phyloP scores from a whole-genome alignment of 371 early-diverging fungal species.

The Antonospora locustae region DNA sequence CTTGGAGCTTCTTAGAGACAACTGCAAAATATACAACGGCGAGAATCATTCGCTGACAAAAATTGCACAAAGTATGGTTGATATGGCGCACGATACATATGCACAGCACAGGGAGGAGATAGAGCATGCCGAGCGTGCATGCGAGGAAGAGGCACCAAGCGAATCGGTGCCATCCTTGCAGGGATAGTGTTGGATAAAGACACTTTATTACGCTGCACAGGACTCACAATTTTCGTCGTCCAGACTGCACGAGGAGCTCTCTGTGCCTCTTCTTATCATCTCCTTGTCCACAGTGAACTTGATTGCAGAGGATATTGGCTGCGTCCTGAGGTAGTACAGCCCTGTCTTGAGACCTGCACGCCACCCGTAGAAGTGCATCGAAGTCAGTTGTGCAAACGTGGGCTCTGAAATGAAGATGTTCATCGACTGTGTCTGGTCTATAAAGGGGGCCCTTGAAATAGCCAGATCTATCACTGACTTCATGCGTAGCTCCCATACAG shows the following conservation, averaged over 20 bases:
- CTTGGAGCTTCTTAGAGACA: conserved; percentile 48
- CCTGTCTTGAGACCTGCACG: conserved; percentile 94
- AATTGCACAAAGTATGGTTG: conserved; percentile 46
- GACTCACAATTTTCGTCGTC: conserved; percentile 2
- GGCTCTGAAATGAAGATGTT: conserved; percentile 86
- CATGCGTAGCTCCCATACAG: conserved; percentile 90
- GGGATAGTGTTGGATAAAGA: no score
- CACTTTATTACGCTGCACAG: background rate
- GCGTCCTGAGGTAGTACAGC: conserved; percentile 92
- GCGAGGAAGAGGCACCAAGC: background rate
- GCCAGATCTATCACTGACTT: conserved; percentile 62
- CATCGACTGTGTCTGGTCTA: conserved; percentile 92
- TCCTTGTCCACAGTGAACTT: conserved; percentile 63
- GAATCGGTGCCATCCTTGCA: background rate
- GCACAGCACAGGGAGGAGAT: conserved; percentile 10
- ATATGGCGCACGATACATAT: background rate
- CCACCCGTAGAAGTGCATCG: conserved; percentile 98
- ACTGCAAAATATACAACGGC: conserved; percentile 55
- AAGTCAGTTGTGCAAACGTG: conserved; percentile 72
- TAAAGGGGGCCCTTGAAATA: conserved; percentile 80
- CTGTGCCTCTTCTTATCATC: conserved; percentile 13
- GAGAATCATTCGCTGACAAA: conserved; percentile 52
- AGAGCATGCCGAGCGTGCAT: no score
- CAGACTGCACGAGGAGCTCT: background rate
- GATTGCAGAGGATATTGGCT: conserved; percentile 90